Base-by-base conservation (phyloP, 257 asterid species). In the Lavandula angustifolia region DNA sequence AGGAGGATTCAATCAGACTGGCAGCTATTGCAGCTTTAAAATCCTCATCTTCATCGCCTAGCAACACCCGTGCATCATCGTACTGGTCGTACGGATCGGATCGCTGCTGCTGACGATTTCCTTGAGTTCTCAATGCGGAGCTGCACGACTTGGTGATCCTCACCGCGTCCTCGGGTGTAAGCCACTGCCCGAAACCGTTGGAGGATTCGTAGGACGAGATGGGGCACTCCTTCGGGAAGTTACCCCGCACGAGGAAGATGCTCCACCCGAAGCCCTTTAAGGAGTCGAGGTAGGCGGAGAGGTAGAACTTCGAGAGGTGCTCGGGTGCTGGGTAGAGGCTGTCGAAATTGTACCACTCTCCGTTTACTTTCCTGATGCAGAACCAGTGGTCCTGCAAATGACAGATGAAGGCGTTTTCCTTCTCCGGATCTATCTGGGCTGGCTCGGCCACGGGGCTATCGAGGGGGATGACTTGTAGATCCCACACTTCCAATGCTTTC, bases 301-400 rank as follows among this genome's bases (percentile, higher is more conserved):
- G 98, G 88, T 94, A 94, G 58, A 94, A 90, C 79, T 81, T 90
- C 18, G 99, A 94, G 60, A 94, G 94, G 87, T 94, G 98, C 81
- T 94, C 89, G 0, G 99, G 99, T 7, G 87, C 90, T 31, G 87
- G 75, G 16, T 81, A 84, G 51, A 84, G 85, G 72, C 90, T 84
- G 78, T 84, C 85, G 7, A 84, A 84, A 66, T 84, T 84, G 80
- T 81, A 81, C 87, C 90, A 84, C 74, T 92, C 98, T 50, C 95
- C 96, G 48, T 86, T 87, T 31, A 90, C 98, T 83, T 87, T 94
- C 68, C 99, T 70, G 54, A 94, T 84, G 55, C 99, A 94, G 71
- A 90, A 94, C 98, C 99, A 94, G 55, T 94, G 99, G 78, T 86
- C 84, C 78, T 84, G 92, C 79, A 94, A 75, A 68, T 94, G 92